These are phyloP conservation scores for Pseudotulostoma volvatum DNA, from an alignment of 495 filamentous ascomycete genomes.

Conservation along the genomic window DNA sequence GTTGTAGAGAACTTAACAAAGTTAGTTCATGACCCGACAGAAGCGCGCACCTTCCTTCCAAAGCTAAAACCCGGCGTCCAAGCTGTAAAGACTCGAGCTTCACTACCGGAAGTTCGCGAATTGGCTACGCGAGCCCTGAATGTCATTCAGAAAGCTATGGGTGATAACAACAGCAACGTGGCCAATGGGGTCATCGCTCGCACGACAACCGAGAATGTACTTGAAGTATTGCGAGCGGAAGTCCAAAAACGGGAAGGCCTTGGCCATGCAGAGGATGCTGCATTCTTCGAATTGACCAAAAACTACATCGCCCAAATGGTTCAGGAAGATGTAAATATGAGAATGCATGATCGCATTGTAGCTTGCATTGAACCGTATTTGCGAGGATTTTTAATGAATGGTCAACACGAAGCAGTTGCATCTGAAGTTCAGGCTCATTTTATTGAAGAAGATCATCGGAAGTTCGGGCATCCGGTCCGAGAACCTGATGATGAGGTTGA, in stretches of 20 bases:
- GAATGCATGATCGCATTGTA: slow-evolving; percentile 55
- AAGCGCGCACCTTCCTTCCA: slow-evolving; percentile 89
- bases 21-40: slow-evolving; percentile 91
- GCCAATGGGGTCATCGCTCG: slow-evolving; percentile 44
- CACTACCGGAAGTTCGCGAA: slow-evolving; percentile 86
- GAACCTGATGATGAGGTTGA: slow-evolving; percentile 76
- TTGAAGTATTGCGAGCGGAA: slow-evolving; percentile 53
- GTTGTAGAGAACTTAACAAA: slow-evolving; percentile 99
- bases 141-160: slow-evolving; percentile 92
- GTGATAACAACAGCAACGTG: slow-evolving; percentile 42
- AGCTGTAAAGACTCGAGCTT: slow-evolving; percentile 69
- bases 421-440: slow-evolving; percentile 52
- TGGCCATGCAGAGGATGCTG: slow-evolving; percentile 37
- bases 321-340: slow-evolving; percentile 73
- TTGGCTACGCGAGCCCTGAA: slow-evolving; percentile 65
- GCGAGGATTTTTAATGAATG: slow-evolving; percentile 44
- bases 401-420: slow-evolving; percentile 41
- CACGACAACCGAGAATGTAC: slow-evolving; percentile 61
- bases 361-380: slow-evolving; percentile 57
- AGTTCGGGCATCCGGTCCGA: slow-evolving; percentile 69
- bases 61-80: slow-evolving; percentile 92
- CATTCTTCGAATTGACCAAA: slow-evolving; percentile 50
- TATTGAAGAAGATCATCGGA: slow-evolving; percentile 67
- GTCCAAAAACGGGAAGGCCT: slow-evolving; percentile 53
- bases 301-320: slow-evolving; percentile 74